A percentile compares a stretch with the other conserved stretches of the same genome.
phyloP scores from a whole-genome alignment of 192 early-diverging fungal species.

The Endogone sp. region DNA sequence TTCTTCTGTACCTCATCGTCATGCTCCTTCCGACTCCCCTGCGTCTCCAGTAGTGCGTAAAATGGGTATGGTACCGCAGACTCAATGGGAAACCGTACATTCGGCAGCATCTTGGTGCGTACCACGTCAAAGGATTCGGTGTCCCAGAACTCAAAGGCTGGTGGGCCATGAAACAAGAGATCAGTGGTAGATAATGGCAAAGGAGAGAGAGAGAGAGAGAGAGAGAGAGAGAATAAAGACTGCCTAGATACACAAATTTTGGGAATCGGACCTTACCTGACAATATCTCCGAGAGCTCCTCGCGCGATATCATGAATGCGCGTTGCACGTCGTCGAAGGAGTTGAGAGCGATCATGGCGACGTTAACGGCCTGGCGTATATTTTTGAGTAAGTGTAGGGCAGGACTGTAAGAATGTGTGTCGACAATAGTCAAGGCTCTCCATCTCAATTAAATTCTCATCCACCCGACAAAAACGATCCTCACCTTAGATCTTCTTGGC shows the following conservation, averaged over 20 bases:
- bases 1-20: conserved; percentile 60
- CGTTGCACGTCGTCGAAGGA: conserved; percentile 75
- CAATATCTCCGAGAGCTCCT: conserved; percentile 83
- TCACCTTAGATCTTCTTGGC: conserved; percentile 64
- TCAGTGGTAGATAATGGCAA: too few species aligned
- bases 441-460: conserved; percentile 12
- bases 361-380: conserved; percentile 55
- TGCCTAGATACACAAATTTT: too few species aligned
- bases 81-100: conserved; percentile 58
- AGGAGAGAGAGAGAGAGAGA: too few species aligned
- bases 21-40: conserved; percentile 86
- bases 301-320: conserved; percentile 72
- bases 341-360: conserved; percentile 73
- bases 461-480: too few species aligned
- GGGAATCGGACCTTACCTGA: conserved; percentile 43
- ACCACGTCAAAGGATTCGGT: conserved; percentile 63
- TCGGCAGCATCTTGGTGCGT: conserved; percentile 55
- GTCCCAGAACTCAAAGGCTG: conserved; percentile 98
- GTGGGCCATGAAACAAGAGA: too few species aligned
- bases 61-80: conserved; percentile 57
- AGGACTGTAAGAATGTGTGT: too few species aligned
- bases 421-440: too few species aligned
- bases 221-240: too few species aligned
- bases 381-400: too few species aligned
- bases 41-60: conserved; percentile 91